A percentile compares a stretch with the other conserved stretches of the same genome.
Evolutionary conservation across 805 yeast species (phyloP).

Genomic region (Saturnispora zaruensis): DNA sequence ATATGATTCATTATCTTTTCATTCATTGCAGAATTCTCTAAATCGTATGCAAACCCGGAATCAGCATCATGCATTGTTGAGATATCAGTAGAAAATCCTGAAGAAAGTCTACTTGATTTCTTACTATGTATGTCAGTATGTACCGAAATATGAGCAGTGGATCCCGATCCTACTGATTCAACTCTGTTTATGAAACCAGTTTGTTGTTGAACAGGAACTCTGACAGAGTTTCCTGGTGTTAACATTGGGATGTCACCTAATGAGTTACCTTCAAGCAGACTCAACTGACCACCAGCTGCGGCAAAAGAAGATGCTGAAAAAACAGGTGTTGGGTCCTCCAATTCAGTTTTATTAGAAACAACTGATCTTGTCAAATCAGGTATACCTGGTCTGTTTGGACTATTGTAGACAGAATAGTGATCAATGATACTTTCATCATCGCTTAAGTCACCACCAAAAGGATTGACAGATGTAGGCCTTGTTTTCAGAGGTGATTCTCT

Average conservation of each 20-base stretch:
- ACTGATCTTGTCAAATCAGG: constrained; percentile 31
- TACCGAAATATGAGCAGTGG: constrained; percentile 12
- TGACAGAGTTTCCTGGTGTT: constrained; percentile 13
- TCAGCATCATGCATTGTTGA: constrained; percentile 16
- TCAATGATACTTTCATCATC: constrained; percentile 32
- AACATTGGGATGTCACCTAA: constrained; percentile 21
- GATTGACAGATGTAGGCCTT: constrained; percentile 39
- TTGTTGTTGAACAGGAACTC: constrained; percentile 12
- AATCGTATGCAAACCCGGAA: constrained; percentile 17
- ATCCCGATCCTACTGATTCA: constrained; percentile 15
- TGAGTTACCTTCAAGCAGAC: constrained; percentile 15
- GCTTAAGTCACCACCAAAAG: constrained; percentile 32
- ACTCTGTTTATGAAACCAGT: constrained; percentile 13
- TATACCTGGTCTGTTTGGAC: constrained; percentile 18
- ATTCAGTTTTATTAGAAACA: constrained; percentile 30
- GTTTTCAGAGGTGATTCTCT: constrained; percentile 66
- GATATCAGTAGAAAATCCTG: constrained; percentile 19
- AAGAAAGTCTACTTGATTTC: constrained; percentile 11
- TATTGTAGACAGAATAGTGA: constrained; percentile 20
- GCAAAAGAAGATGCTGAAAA: constrained; percentile 57
- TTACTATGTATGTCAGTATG: constrained; percentile 13
- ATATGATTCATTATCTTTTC: constrained; percentile 18
- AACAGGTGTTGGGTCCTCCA: constrained; percentile 59
- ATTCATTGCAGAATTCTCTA: constrained; percentile 10
- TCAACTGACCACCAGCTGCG: constrained; percentile 38